phyloP scores from a whole-genome alignment of 148 eudicot genomes.

The Arbutus unedo region DNA sequence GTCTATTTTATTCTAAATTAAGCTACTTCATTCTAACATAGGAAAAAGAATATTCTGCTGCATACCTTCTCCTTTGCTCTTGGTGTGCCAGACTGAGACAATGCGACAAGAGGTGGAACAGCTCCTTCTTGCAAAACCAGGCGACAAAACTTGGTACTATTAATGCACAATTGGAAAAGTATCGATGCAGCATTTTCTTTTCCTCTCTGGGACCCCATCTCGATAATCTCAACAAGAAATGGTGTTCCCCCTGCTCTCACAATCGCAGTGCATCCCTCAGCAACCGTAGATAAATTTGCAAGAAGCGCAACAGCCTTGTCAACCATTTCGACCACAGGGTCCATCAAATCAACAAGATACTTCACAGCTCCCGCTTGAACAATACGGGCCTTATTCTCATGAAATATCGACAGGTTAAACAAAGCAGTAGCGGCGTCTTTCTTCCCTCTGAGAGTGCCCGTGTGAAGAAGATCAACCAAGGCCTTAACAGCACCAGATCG shows the following conservation, averaged over 20 bases:
- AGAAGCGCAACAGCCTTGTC: conserved; percentile 92
- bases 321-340: conserved; percentile 66
- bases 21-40: background rate
- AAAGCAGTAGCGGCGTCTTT: conserved; percentile 95
- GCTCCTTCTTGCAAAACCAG: conserved; percentile 98
- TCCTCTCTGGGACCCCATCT: conserved; percentile 76
- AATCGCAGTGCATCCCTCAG: conserved; percentile 67
- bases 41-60: background rate
- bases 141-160: conserved; percentile 62
- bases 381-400: conserved; percentile 89
- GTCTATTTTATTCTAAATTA: background rate
- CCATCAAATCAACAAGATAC: conserved; percentile 64
- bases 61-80: conserved; percentile 95
- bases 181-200: conserved; percentile 93
- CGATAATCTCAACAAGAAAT: conserved; percentile 74
- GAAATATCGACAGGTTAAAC: conserved; percentile 83
- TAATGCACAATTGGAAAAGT: conserved; percentile 75
- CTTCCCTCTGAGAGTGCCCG: conserved; percentile 87
- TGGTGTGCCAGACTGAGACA: conserved; percentile 86
- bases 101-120: conserved; percentile 92
- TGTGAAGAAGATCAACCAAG: conserved; percentile 71
- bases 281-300: conserved; percentile 65
- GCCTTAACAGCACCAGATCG: conserved; percentile 74
- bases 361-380: conserved; percentile 92
- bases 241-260: conserved; percentile 80